A percentile compares a stretch with the other conserved stretches of the same genome.
phyloP scores from a whole-genome alignment of 148 eudicot species.

The Amaranthus cruentus region DNA sequence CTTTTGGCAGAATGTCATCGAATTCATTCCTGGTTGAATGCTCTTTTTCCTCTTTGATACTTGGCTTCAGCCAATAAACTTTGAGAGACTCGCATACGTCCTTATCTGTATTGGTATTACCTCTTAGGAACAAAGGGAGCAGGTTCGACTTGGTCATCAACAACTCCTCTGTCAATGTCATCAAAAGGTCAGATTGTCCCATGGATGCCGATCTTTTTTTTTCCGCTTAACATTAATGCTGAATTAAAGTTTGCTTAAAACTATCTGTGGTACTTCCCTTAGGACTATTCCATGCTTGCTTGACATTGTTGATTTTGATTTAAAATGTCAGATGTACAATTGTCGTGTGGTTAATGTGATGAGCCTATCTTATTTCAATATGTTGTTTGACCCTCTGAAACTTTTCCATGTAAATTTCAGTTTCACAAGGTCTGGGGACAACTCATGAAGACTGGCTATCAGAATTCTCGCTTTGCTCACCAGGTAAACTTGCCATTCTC shows the following conservation, averaged over 20 bases:
- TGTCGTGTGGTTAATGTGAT: not conserved
- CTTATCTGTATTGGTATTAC: conserved; percentile 9
- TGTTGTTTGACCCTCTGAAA: not conserved
- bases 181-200: conserved; percentile 49
- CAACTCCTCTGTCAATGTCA: conserved; percentile 65
- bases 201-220: not conserved
- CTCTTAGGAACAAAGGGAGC: conserved; percentile 62
- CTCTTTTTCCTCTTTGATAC: not conserved
- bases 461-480: conserved; percentile 96
- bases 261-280: not conserved
- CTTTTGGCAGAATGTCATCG: too few species aligned
- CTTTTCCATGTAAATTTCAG: conserved; percentile 32
- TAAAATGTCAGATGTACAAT: not conserved
- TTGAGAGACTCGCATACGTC: not conserved
- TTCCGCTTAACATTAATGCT: not conserved
- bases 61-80: not conserved
- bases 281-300: not conserved
- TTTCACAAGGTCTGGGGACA: conserved; percentile 96
- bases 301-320: not conserved
- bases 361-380: not conserved
- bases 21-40: not conserved
- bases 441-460: conserved; percentile 96
- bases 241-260: not conserved
- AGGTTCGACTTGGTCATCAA: conserved; percentile 67
- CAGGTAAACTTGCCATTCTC: conserved; percentile 47